Percentiles rank a stretch among this genome's conserved stretches.
These are phyloP conservation scores for Fusarium pininemorale DNA, from an alignment of 2,329 filamentous ascomycete species.

Conservation along the genomic window DNA sequence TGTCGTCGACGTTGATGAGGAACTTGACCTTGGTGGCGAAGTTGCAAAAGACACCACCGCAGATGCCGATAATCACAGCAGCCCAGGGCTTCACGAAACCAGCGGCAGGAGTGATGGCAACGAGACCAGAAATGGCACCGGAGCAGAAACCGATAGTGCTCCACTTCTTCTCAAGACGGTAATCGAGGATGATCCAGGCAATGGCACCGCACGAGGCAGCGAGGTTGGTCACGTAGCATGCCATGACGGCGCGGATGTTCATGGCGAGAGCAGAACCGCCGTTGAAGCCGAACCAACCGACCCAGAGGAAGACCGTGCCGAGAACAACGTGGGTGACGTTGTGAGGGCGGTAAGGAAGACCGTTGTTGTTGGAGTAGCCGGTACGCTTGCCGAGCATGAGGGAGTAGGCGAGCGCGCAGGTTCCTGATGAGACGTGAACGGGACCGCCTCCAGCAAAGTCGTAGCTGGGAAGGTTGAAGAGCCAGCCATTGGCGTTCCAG, in stretches of 20 bases:
- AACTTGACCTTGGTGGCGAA: constrained; percentile 87
- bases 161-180: constrained; percentile 92
- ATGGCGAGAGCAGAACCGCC: constrained; percentile 82
- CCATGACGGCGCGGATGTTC: constrained; percentile 90
- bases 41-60: constrained; percentile 76
- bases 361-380: constrained; percentile 68
- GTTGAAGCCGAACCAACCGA: constrained; percentile 98
- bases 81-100: constrained; percentile 78
- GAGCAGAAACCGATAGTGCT: constrained; percentile 94
- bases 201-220: constrained; percentile 83
- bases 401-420: constrained; percentile 76
- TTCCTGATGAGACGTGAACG: constrained; percentile 78
- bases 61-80: constrained; percentile 66
- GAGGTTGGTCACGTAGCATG: constrained; percentile 86
- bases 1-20: constrained; percentile 80
- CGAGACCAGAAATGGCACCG: constrained; percentile 85
- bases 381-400: constrained; percentile 76
- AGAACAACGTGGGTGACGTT: constrained; percentile 79
- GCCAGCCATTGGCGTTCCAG: constrained; percentile 79
- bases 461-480: constrained; percentile 72
- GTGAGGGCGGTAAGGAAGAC: constrained; percentile 74
- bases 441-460: constrained; percentile 81
- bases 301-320: constrained; percentile 83
- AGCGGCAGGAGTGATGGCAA: constrained; percentile 85
- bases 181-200: constrained; percentile 87